These are phyloP conservation scores for Tetrahymena malaccensis DNA, from an alignment of 73 alveolate species.

Conservation along the genomic window DNA sequence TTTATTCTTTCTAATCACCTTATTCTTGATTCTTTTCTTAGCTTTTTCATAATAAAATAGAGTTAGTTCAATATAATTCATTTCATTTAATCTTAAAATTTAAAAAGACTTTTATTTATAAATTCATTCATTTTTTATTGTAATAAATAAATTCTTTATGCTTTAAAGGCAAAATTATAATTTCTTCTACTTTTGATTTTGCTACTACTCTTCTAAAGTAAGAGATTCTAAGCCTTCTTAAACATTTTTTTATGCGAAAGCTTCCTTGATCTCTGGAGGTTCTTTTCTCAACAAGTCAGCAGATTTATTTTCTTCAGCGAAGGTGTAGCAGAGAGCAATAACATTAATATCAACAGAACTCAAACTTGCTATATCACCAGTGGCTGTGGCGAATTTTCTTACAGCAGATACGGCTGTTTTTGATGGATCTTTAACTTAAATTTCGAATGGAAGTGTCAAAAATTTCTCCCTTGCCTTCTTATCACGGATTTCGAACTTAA, in stretches of 20 bases:
- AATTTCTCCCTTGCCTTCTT: slow-evolving; percentile 28
- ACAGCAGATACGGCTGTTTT: background rate
- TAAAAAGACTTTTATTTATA: too few relatives aligned
- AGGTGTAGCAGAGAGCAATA: slow-evolving; percentile 21
- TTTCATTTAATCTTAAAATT: too few relatives aligned
- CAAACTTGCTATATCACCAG: slow-evolving; percentile 31
- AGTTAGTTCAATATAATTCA: background rate
- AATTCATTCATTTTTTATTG: background rate
- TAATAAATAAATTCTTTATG: background rate
- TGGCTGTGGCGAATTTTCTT: slow-evolving; percentile 11
- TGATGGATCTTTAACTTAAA: slow-evolving; percentile 1
- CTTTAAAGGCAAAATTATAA: background rate
- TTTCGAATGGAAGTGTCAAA: background rate
- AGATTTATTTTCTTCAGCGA: background rate
- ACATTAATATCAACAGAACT: slow-evolving; percentile 24
- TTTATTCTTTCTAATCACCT: background rate
- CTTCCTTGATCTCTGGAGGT: background rate
- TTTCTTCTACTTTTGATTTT: background rate
- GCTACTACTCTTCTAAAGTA: background rate
- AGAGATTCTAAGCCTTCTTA: slow-evolving; percentile 9
- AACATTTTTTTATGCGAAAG: slow-evolving; percentile 17
- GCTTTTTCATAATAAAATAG: background rate
- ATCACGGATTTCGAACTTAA: slow-evolving; percentile 12
- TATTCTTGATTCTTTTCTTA: background rate
- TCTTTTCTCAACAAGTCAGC: background rate